Evolutionary conservation across 768 basidiomycete genomes (phyloP), one percentile per base, ranked within the genome.

Genomic region (Asterophora lycoperdoides): DNA sequence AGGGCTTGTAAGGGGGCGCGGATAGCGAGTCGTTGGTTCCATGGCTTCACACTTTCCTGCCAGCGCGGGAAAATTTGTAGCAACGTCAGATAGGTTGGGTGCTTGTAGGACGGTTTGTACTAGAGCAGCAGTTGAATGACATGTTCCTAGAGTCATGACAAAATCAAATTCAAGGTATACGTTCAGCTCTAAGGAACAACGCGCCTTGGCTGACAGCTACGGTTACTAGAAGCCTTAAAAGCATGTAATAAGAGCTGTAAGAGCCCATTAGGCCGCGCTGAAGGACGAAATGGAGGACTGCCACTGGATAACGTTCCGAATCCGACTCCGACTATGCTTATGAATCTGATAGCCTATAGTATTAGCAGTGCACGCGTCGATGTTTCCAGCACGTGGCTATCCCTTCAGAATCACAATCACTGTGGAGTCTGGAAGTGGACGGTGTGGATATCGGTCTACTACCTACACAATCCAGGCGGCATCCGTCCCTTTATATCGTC

Each of bases 371-470:
- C 3, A 23, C 23, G 23, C 23, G 6, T 23, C 23, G 23, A 23
- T 23, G 23, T 23, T n/a, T n/a, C n/a, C n/a, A n/a, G n/a, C n/a
- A n/a, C n/a, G n/a, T n/a, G n/a, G n/a, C n/a, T n/a, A n/a, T n/a
- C n/a, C n/a, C n/a, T n/a, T n/a, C n/a, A n/a, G n/a, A n/a, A n/a
- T n/a, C n/a, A n/a, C n/a, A n/a, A n/a, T n/a, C n/a, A n/a, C n/a
- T n/a, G n/a, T n/a, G n/a, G n/a, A n/a, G n/a, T n/a, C n/a, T n/a
- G n/a, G n/a, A n/a, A n/a, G n/a, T n/a, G n/a, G n/a, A n/a, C 23
- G 23, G 23, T 3, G 23, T 64, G 65, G 65, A 55, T 67, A 14
- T 67, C 66, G 8, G 53, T 64, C 20, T 62, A 64, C 43, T 65
- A 65, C 44, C 59, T 6, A 61, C 48, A 60, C 23, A 23, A n/a